Conservation (phyloP, 2,329 filamentous ascomycete species). For the Aspergillus bombycis region DNA sequence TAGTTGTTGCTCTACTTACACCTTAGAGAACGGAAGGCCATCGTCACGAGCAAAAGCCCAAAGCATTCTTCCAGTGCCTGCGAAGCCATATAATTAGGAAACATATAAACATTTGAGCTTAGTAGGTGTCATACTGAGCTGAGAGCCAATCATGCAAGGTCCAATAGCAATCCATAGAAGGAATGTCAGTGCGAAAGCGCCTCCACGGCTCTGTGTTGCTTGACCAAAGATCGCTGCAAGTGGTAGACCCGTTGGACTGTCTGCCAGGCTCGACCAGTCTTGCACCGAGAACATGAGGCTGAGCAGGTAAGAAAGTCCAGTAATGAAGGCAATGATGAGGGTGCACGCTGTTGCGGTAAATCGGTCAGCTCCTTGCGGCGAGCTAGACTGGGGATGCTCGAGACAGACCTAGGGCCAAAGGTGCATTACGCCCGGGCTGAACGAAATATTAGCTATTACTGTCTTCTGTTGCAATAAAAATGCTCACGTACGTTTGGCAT, state of each 20-base stretch:
- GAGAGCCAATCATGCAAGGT: slow-evolving; percentile 37
- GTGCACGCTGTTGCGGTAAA: slow-evolving; percentile 43
- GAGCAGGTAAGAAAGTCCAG: slow-evolving; percentile 54
- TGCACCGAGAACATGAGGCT: slow-evolving; percentile 57
- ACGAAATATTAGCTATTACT: neutral
- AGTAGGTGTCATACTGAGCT: slow-evolving; percentile 28
- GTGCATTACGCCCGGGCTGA: slow-evolving; percentile 36
- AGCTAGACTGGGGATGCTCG: neutral
- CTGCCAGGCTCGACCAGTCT: slow-evolving; percentile 49
- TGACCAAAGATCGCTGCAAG: slow-evolving; percentile 69
- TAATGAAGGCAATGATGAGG: slow-evolving; percentile 54
- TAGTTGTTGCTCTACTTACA: slow-evolving; percentile 18
- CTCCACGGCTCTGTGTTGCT: slow-evolving; percentile 54
- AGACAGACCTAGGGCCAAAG: slow-evolving; percentile 33
- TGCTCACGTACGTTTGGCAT: slow-evolving; percentile 51
- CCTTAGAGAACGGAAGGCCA: slow-evolving; percentile 39
- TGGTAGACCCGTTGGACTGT: slow-evolving; percentile 53
- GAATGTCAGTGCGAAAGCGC: slow-evolving; percentile 56
- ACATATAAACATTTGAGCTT: slow-evolving; percentile 16
- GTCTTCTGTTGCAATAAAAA: neutral
- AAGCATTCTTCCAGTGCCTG: slow-evolving; percentile 56
- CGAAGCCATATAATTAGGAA: slow-evolving; percentile 15
- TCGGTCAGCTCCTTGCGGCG: neutral
- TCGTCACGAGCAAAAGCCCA: slow-evolving; percentile 63
- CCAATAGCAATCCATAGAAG: slow-evolving; percentile 38